Evolutionary conservation across 2,329 filamentous ascomycete species (phyloP), one percentile per base, ranked within the genome.

Genomic region (Lizonia empirigonia): DNA sequence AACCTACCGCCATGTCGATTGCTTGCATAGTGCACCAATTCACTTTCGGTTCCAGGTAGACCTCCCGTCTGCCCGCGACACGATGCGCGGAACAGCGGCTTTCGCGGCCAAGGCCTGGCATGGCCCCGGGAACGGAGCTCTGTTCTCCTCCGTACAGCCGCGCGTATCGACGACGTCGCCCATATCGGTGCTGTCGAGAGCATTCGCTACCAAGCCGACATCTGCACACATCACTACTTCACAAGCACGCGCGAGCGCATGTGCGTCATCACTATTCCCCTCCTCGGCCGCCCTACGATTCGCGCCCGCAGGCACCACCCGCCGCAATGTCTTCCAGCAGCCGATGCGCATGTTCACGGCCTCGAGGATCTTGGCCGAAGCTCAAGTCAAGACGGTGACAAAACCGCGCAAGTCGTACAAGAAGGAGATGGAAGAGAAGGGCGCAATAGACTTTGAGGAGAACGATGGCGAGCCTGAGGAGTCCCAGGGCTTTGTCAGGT

Each of bases 401-500:
- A 65, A 47, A 34, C 41, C 44, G 44, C 67, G 62, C 45, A 68
- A 67, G 53, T 74, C 71, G 20, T 74, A 75, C 62, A 68, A 66
- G 44, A 63, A 75, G 26, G 72, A 75, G 53, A 72, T 74, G 59
- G 67, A 71, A 39, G 65, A 70, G 42, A 69, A 68, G 55, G 70
- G 71, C 40, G 53, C 67, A 18, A 38, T 72, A 12, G 64, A 74
- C 42, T 30, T 67, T 1, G 71, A 74, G 38, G 71, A 74, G 44
- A 56, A 67, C n/a, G 76, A 78, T 23, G 69, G 70, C 16, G 74
- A 76, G 29, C 83, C 84, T 36, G 78, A 84, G 45, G 82, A 87
- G 23, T 74, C 78, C 50, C 82, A 87, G 27, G 84, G 80, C 18
- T 90, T 91, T 69, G 82, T 81, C 58, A 80, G 84, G 63, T 92